Evolutionary conservation across 2,329 filamentous ascomycete genomes (phyloP), one percentile per base, ranked within the genome.

Genomic region (Hypocrella siamensis): DNA sequence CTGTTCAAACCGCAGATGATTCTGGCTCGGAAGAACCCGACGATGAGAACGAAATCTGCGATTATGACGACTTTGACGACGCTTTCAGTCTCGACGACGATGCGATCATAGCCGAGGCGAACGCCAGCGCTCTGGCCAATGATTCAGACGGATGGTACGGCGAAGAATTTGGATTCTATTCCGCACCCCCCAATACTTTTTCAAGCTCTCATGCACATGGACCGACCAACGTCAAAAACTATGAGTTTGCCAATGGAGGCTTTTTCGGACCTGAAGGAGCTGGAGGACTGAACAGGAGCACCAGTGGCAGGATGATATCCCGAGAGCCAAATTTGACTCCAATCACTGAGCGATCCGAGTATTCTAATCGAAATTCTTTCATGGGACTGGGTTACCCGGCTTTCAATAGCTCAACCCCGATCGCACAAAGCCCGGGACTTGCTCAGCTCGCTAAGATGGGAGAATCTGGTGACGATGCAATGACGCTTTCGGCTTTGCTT

Each of bases 131-230:
- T 2, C 64, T 98, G 6, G 88, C 90, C 28, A 86, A 84, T 42
- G 90, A 98, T 46, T 78, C 78, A 6, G 88, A 94, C 40, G 88
- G 84, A 1, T 92, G 90, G 60, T 98, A 98, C 47, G 90, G 90
- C 0, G 79, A 85, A 42, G 90, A 98, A 51, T 98, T 98, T 47
- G 86, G 85, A 1, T 98, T 98, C 52, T 98, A 93, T 51, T 84
- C 86, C 1, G 61, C 65, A 2, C 68, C 71, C 1, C 42, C 56
- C 5, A 49, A 49, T 12, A 51, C 57, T 9, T 55, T 53, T 25
- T 51, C 63, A 29, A 63, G 61, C 15, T 60, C 57, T 19, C 57
- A 58, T 34, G 59, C 60, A 25, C 56, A 62, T 6, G 58, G 36
- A 15, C 28, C 36, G 5, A 41, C 46, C 2, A 33, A 38, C 5